Percentiles rank a stretch among this genome's conserved stretches.
Conservation (phyloP, 2,329 filamentous ascomycete genomes). For the Aspergillus sp. region DNA sequence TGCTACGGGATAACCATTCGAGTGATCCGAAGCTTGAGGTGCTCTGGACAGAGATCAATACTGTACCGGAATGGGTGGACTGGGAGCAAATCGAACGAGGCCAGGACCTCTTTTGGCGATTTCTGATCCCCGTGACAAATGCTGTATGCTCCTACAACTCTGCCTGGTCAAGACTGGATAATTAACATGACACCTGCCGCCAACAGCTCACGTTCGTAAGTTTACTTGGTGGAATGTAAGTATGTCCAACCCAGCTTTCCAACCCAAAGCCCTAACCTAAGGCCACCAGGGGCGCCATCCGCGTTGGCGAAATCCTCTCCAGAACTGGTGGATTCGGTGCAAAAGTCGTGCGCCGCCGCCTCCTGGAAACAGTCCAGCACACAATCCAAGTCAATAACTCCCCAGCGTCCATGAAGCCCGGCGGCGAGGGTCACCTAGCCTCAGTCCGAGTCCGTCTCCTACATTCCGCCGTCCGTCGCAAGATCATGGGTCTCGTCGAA, state of each 20-base stretch:
- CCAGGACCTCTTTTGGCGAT: constrained; percentile 74
- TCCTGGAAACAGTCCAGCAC: constrained; percentile 73
- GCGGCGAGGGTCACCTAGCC: constrained; percentile 63
- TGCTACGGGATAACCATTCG: constrained; percentile 59
- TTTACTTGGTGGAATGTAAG: constrained; percentile 26
- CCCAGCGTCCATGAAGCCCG: constrained; percentile 64
- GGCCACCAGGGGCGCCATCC: constrained; percentile 54
- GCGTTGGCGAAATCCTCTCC: constrained; percentile 71
- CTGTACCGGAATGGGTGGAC: constrained; percentile 71
- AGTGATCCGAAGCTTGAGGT: constrained; percentile 56
- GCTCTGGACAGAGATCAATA: constrained; percentile 67
- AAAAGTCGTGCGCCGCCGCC: constrained; percentile 62
- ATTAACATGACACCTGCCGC: not conserved
- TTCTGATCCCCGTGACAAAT: constrained; percentile 65
- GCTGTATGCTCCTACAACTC: constrained; percentile 27
- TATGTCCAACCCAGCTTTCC: not conserved
- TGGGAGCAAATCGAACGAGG: constrained; percentile 72
- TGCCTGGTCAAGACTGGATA: not conserved
- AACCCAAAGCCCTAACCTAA: constrained; percentile 2
- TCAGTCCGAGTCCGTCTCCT: constrained; percentile 67
- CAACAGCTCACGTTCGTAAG: constrained; percentile 29
- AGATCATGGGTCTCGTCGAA: constrained; percentile 61
- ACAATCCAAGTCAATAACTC: constrained; percentile 68
- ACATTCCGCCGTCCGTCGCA: constrained; percentile 65
- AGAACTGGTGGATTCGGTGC: constrained; percentile 72